Percentiles rank a stretch among this genome's conserved stretches.
These are phyloP conservation scores for Kurtzmaniella natalensis DNA, from an alignment of 1,139 yeast species.

Conservation along the genomic window DNA sequence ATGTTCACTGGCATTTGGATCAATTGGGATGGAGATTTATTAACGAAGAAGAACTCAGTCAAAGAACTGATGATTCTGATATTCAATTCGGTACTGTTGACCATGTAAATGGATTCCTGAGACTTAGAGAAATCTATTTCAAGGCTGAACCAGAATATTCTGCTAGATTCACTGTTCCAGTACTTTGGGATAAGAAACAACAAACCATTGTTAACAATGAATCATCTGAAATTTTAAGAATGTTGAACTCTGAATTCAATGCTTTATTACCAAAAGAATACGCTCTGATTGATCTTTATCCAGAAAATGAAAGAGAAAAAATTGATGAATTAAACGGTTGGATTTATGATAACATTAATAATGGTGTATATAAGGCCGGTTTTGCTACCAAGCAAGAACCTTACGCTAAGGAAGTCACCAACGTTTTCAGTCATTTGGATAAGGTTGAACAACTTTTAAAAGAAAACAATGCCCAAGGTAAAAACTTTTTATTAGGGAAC, in stretches of 20 bases:
- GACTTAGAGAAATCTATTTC: conserved; percentile 68
- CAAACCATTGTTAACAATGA: conserved; percentile 87
- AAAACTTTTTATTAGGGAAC: conserved; percentile 57
- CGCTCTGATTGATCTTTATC: conserved; percentile 59
- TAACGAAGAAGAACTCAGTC: conserved; percentile 22
- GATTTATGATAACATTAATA: conserved; percentile 82
- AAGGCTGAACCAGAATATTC: conserved; percentile 70
- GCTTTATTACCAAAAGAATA: conserved; percentile 43
- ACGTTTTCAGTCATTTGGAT: conserved; percentile 68
- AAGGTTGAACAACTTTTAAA: conserved; percentile 65
- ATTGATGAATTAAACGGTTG: conserved; percentile 82
- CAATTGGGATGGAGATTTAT: conserved; percentile 81
- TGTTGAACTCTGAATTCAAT: conserved; percentile 71
- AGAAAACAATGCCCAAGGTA: conserved; percentile 35
- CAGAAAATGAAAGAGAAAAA: conserved; percentile 43
- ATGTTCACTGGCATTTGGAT: conserved; percentile 89
- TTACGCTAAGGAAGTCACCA: conserved; percentile 66
- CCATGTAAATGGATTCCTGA: conserved; percentile 52
- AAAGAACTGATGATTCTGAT: conserved; percentile 28
- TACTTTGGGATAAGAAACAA: conserved; percentile 82
- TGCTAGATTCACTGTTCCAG: conserved; percentile 89
- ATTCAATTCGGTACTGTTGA: conserved; percentile 59
- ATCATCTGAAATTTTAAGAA: conserved; percentile 82
- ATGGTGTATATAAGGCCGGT: conserved; percentile 93
- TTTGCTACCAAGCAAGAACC: conserved; percentile 83